These are phyloP conservation scores for Saccharomyces hybrid DNA, from an alignment of 1,139 yeast species.

Conservation along the genomic window DNA sequence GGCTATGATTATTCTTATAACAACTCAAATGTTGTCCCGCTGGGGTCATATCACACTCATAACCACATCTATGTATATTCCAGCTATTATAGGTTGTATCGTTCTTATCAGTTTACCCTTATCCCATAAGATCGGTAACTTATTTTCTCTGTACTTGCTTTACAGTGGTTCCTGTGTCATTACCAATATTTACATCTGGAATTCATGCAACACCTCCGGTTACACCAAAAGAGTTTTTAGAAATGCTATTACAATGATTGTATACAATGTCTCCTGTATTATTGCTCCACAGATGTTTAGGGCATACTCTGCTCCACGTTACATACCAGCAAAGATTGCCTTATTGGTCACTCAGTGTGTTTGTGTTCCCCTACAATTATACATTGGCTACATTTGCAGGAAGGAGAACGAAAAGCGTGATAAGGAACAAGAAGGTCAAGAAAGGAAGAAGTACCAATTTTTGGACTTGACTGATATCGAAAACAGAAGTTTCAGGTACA, in stretches of 20 bases:
- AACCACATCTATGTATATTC: slow-evolving; percentile 28
- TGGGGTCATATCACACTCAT: slow-evolving; percentile 27
- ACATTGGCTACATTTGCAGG: slow-evolving; percentile 34
- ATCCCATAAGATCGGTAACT: slow-evolving; percentile 30
- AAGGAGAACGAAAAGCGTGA: slow-evolving; percentile 40
- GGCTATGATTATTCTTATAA: slow-evolving; percentile 28
- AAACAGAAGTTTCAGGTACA: slow-evolving; percentile 55
- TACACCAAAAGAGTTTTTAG: slow-evolving; percentile 58
- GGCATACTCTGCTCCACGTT: slow-evolving; percentile 44
- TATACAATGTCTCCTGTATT: slow-evolving; percentile 60
- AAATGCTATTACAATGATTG: slow-evolving; percentile 52
- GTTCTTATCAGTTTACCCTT: slow-evolving; percentile 40
- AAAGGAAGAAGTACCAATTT: slow-evolving; percentile 37
- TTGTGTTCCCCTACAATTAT: slow-evolving; percentile 32
- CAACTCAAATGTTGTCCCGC: slow-evolving; percentile 29
- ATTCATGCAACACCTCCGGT: slow-evolving; percentile 52
- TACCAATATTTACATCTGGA: slow-evolving; percentile 33
- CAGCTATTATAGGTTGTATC: slow-evolving; percentile 37
- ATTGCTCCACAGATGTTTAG: slow-evolving; percentile 66
- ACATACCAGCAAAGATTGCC: slow-evolving; percentile 42
- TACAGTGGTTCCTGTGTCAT: slow-evolving; percentile 39
- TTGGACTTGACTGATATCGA: slow-evolving; percentile 62
- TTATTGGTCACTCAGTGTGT: slow-evolving; percentile 39
- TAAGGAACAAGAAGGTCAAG: slow-evolving; percentile 25
- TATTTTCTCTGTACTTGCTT: slow-evolving; percentile 32